phyloP scores from a whole-genome alignment of 148 eudicot species.

The Rhododendron mucronatum region DNA sequence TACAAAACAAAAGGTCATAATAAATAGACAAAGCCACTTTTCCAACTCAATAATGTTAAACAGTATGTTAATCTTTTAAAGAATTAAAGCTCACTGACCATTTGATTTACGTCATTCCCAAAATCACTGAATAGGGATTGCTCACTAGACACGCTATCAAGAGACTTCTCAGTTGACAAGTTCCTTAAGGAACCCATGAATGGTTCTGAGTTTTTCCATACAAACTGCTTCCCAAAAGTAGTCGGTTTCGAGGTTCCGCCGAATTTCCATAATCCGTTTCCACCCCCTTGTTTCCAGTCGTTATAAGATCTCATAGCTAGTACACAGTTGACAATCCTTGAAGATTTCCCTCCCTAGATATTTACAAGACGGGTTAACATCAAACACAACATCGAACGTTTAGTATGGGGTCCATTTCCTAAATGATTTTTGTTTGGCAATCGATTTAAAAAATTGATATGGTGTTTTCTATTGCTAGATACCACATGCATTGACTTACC shows the following conservation, averaged over 20 bases:
- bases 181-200: conserved; percentile 53
- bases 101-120: conserved; percentile 45
- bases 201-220: conserved; percentile 68
- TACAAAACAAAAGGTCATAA: background rate
- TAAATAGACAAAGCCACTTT: background rate
- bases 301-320: conserved; percentile 63
- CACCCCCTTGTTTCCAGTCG: conserved; percentile 77
- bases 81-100: conserved; percentile 33
- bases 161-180: conserved; percentile 48
- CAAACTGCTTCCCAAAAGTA: conserved; percentile 36
- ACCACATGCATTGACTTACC: conserved; percentile 30
- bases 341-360: conserved; percentile 77
- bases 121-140: conserved; percentile 25
- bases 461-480: no score
- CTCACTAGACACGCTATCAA: conserved; percentile 35
- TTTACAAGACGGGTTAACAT: background rate
- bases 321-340: conserved; percentile 75
- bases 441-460: background rate
- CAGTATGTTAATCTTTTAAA: background rate
- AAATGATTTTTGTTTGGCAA: background rate
- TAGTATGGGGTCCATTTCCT: background rate
- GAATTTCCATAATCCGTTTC: conserved; percentile 56
- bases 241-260: conserved; percentile 50
- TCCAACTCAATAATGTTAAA: background rate
- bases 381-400: background rate